These are phyloP conservation scores for Musa schizocarpa DNA, from an alignment of 176 grass and related monocot genomes.

Conservation along the genomic window DNA sequence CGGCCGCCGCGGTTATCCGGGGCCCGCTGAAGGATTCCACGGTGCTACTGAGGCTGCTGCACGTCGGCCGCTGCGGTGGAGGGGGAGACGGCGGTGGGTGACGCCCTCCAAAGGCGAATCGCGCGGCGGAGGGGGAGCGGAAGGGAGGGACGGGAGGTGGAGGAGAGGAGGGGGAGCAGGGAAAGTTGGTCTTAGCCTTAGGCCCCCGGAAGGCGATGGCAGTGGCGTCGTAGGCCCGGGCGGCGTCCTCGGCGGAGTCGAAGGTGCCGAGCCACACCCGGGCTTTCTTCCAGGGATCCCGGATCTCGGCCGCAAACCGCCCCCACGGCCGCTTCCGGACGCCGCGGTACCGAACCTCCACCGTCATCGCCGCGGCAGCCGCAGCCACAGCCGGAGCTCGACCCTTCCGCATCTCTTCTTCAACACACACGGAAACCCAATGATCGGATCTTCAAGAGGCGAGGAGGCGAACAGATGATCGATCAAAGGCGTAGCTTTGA, in stretches of 20 bases:
- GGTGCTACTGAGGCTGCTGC: constrained; percentile 42
- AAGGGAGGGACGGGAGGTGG: background rate
- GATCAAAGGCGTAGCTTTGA: no score
- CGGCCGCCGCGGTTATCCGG: background rate
- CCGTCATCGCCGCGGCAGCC: background rate
- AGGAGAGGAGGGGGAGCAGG: background rate
- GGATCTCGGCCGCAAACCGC: constrained; percentile 87
- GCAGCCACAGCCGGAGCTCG: background rate
- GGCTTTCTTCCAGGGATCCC: constrained; percentile 56
- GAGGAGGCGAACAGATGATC: no score
- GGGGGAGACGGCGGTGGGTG: constrained; percentile 14
- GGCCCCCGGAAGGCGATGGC: constrained; percentile 1
- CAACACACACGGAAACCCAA: background rate
- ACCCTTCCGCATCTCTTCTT: background rate
- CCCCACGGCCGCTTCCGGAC: constrained; percentile 92
- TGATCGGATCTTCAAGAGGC: background rate
- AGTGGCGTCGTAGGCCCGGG: constrained; percentile 6
- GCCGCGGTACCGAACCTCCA: constrained; percentile 61
- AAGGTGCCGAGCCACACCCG: constrained; percentile 41
- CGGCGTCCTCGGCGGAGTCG: constrained; percentile 10
- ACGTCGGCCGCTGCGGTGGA: constrained; percentile 8
- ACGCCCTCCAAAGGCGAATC: background rate
- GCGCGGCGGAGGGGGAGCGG: background rate
- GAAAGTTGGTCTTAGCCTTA: constrained; percentile 5
- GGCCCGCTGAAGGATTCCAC: constrained; percentile 56